Conservation (phyloP, 2,329 filamentous ascomycete species). For the Calonectria naviculata region DNA sequence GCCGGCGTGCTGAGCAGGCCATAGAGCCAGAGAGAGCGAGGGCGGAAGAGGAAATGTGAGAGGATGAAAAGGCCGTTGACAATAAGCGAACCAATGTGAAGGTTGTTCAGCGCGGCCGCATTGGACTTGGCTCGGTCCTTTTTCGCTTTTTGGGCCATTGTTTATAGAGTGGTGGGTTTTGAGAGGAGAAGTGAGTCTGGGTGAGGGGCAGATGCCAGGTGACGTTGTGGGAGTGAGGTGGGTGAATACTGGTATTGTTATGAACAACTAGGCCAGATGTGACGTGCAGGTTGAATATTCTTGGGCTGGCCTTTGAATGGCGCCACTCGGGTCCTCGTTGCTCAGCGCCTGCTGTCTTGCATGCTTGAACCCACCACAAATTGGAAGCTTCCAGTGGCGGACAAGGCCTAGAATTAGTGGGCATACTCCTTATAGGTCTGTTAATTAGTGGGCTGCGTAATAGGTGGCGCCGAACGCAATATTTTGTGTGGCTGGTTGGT, state of each 20-base stretch:
- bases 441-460: constrained; percentile 12
- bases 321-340: constrained; percentile 9
- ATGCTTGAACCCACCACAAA: neutral
- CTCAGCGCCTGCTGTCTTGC: neutral
- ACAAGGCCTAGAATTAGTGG: constrained; percentile 5
- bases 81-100: constrained; percentile 79
- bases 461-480: neutral
- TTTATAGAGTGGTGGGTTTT: neutral
- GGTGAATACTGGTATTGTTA: neutral
- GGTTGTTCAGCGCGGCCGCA: constrained; percentile 78
- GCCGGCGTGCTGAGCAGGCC: constrained; percentile 78
- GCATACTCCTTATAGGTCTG: neutral
- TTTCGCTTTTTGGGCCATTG: constrained; percentile 72
- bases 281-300: constrained; percentile 10
- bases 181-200: neutral
- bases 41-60: constrained; percentile 73
- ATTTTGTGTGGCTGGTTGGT: constrained; percentile 7
- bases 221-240: neutral
- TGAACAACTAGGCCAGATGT: constrained; percentile 20
- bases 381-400: constrained; percentile 17
- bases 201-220: neutral
- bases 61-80: constrained; percentile 82
- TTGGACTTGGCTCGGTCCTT: constrained; percentile 83
- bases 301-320: constrained; percentile 6
- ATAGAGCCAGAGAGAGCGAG: constrained; percentile 76